Evolutionary conservation across 1,284 basidiomycete species (phyloP).

Genomic region (Fomitiporia mediterranea): DNA sequence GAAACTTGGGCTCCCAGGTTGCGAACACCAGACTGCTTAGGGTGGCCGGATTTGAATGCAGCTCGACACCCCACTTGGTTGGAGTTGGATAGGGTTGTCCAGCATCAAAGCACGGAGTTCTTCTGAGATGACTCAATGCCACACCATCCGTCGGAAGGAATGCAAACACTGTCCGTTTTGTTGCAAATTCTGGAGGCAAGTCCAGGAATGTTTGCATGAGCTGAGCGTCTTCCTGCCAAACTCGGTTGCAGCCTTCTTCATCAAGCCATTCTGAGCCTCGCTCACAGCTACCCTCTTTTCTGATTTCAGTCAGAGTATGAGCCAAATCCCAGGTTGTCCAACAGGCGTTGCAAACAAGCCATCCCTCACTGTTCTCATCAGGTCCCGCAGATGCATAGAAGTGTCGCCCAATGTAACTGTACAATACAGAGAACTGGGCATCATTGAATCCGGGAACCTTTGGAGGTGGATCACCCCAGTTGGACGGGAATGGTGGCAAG

Average conservation of each 20-base stretch:
- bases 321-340: slow-evolving; percentile 43
- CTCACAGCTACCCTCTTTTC: too few species aligned
- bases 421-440: slow-evolving; percentile 49
- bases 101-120: slow-evolving; percentile 35
- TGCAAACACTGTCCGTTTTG: slow-evolving; percentile 2
- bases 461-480: slow-evolving; percentile 36
- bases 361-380: slow-evolving; percentile 37
- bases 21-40: slow-evolving; percentile 34
- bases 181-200: background rate
- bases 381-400: slow-evolving; percentile 51
- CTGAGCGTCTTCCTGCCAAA: slow-evolving; percentile 18
- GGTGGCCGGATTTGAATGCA: background rate
- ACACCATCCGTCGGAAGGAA: slow-evolving; percentile 16
- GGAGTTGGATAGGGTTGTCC: slow-evolving; percentile 19
- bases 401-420: slow-evolving; percentile 53
- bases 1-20: slow-evolving; percentile 49
- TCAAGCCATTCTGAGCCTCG: too few species aligned
- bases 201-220: slow-evolving; percentile 18
- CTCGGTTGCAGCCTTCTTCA: background rate
- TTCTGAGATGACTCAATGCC: slow-evolving; percentile 18
- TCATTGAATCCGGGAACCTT: slow-evolving; percentile 27
- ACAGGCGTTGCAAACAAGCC: slow-evolving; percentile 38
- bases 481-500: slow-evolving; percentile 32
- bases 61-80: slow-evolving; percentile 4
- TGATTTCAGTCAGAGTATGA: too few species aligned